Evolutionary conservation across 495 filamentous ascomycete species (phyloP), one percentile per base, ranked within the genome.

Genomic region (Aspergillus hancockii): DNA sequence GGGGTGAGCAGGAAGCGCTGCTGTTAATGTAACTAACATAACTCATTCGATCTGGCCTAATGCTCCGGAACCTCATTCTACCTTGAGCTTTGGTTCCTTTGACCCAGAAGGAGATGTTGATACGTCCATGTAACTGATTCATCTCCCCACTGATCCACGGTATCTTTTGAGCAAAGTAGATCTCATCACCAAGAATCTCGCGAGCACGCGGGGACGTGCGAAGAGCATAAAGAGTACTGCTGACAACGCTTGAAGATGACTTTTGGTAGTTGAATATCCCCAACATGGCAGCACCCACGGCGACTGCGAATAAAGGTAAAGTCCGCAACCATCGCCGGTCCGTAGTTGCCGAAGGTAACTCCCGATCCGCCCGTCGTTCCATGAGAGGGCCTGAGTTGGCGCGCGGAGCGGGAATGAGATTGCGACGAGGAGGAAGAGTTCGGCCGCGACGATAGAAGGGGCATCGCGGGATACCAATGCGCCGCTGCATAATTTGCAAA

Each of bases 201-300:
- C 91, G 85, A 36, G 92, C 94, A 54, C 78, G 73, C 8, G 82
- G 75, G 49, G 88, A 90, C 13, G 89, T 95, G 54, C 94, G 90
- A 45, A 98, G 82, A 0, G 93, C 88, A 78, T 97, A 98, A 2
- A 98, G 81, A 7, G 90, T 93, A 46, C 88, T 90, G 58, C 82
- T 85, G 4, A 97, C 91, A 13, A 97, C 85, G 54, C 88, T 88
- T 18, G 85, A 89, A 3, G 89, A 90, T 3, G 85, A 82, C 69
- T 97, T 97, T 67, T 98, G 93, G 82, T 98, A 98, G 79, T 98
- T 98, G 88, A 98, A 98, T 71, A 96, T 94, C 45, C 85, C 90
- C 38, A 94, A 76, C 59, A 88, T 85, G 52, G 85, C 86, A 19
- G 78, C 78, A 32, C 83, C 83, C 53, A 93, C 79, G 47, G 86